phyloP scores from a whole-genome alignment of 768 basidiomycete genomes.

The Botryobasidium botryosum region DNA sequence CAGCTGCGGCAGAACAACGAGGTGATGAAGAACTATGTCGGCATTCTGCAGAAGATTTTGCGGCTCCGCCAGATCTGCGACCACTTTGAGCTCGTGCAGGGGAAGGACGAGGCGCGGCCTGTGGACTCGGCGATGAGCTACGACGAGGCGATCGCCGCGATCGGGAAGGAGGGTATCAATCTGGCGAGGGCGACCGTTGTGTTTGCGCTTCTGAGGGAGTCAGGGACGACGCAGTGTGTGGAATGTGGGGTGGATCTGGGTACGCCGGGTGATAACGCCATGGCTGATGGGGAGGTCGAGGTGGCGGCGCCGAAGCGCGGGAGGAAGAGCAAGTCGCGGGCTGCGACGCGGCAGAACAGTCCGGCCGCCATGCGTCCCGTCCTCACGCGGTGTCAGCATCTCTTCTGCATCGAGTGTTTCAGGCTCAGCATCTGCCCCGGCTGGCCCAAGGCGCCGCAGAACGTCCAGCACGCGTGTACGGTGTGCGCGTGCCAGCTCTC shows the following conservation, averaged over 20 bases:
- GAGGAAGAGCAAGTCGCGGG: conserved; percentile 37
- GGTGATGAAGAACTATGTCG: conserved; percentile 97
- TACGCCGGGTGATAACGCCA: conserved; percentile 24
- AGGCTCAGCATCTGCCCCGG: conserved; percentile 55
- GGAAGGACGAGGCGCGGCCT: conserved; percentile 28
- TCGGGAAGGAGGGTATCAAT: conserved; percentile 65
- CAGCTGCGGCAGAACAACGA: conserved; percentile 76
- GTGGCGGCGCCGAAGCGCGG: conserved; percentile 33
- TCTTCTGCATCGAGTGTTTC: conserved; percentile 83
- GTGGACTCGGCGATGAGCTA: conserved; percentile 43
- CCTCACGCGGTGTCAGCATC: conserved; percentile 84
- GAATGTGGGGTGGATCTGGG: conserved; percentile 74
- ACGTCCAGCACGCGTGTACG: conserved; percentile 48
- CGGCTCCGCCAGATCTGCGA: conserved; percentile 96
- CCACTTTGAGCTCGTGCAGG: conserved; percentile 77
- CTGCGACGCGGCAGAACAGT: conserved; percentile 56
- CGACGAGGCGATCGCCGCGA: conserved; percentile 62
- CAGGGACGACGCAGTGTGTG: conserved; percentile 73
- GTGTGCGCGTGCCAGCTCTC: conserved; percentile 56
- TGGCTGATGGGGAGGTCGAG: conserved; percentile 33
- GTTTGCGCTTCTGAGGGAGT: conserved; percentile 70
- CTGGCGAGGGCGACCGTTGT: conserved; percentile 57
- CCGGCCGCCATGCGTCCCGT: conserved; percentile 44
- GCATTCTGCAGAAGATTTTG: conserved; percentile 89
- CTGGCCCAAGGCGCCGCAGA: conserved; percentile 56